Base-by-base conservation (phyloP, 768 basidiomycete species). In the Rhodosporidiobolus odoratus region DNA sequence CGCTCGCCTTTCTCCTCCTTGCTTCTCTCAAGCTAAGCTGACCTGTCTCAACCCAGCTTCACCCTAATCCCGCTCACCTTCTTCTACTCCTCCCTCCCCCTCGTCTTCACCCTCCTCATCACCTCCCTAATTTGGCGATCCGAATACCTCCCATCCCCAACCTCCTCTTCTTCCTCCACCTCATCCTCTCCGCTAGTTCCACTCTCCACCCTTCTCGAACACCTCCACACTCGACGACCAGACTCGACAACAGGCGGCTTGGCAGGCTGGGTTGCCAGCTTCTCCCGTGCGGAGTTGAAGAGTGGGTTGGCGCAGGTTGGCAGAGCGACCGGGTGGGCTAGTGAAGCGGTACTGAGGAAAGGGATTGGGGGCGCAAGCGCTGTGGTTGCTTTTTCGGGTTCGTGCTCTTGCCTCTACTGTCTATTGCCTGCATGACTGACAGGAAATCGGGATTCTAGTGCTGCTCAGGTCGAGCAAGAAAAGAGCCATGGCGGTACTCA, bases 281-380 rank as follows among this genome's bases (percentile, higher is more conserved):
- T 59, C 59, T 50, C 41, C 1, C 52, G 68, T 17, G 53, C 65
- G 30, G 53, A 62, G 43, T 40, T 63, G 19, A 23, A n/a, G 12
- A 53, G 50, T 30, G 53, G 53, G 15, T 34, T 64, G 3, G 62
- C 62, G 12, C 53, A 56, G 32, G 53, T 56, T 2, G 53, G 27
- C n/a, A 30, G 27, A 30, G 53, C 65, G 37, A 4, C 62, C 37
- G 61, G 73, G 25, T 61, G 68, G 68, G 58, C 69, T 50, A 57
- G 68, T 58, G 64, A 69, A 47, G 62, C 68, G 0, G 23, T 69
- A n/a, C 32, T 72, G 66, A 34, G 65, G 23, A 71, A 65, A 30
- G 61, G 50, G 12, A 34, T 63, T 13, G 66, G 66, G 3, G 65
- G 60, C 2, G 21, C 16, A 12, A 67, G 62, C 25, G 50, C 61